phyloP scores from a whole-genome alignment of 2,329 filamentous ascomycete genomes.

The Fusarium avenaceum region DNA sequence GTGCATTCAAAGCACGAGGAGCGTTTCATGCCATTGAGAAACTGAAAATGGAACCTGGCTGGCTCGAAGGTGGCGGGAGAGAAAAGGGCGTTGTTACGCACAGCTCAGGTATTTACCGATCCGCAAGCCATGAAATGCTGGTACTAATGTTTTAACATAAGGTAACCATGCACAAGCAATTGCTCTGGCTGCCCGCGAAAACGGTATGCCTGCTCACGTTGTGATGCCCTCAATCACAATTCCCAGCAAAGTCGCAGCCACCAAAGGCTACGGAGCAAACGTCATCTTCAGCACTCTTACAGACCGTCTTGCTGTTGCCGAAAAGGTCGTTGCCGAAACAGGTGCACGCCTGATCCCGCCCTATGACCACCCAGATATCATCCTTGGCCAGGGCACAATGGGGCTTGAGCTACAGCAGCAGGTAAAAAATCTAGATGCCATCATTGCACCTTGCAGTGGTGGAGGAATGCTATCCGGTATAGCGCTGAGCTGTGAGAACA shows the following conservation, averaged over 20 bases:
- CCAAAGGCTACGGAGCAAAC: slow-evolving; percentile 4
- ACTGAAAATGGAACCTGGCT: slow-evolving; percentile 2
- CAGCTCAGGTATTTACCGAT: neutral
- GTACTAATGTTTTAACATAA: neutral
- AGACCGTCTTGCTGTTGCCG: neutral
- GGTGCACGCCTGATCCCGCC: slow-evolving; percentile 1
- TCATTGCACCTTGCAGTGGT: slow-evolving; percentile 2
- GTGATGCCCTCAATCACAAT: slow-evolving; percentile 14
- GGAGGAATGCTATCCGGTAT: slow-evolving; percentile 1
- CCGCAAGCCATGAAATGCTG: too few relatives aligned
- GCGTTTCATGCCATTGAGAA: slow-evolving; percentile 6
- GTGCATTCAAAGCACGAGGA: slow-evolving; percentile 3
- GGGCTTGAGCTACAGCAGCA: slow-evolving; percentile 3
- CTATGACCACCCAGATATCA: neutral
- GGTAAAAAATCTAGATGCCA: neutral
- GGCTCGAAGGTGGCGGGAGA: neutral
- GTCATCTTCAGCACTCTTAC: slow-evolving; percentile 6
- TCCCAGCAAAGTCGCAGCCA: slow-evolving; percentile 6
- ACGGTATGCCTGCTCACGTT: slow-evolving; percentile 6
- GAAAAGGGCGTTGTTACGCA: slow-evolving; percentile 5
- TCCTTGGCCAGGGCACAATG: slow-evolving; percentile 6
- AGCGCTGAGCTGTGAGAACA: slow-evolving; percentile 3
- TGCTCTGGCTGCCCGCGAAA: slow-evolving; percentile 1
- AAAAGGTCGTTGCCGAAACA: neutral
- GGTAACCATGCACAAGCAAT: slow-evolving; percentile 12